Evolutionary conservation across 106 monocot species (phyloP).

Genomic region (Cymbidium sinense): DNA sequence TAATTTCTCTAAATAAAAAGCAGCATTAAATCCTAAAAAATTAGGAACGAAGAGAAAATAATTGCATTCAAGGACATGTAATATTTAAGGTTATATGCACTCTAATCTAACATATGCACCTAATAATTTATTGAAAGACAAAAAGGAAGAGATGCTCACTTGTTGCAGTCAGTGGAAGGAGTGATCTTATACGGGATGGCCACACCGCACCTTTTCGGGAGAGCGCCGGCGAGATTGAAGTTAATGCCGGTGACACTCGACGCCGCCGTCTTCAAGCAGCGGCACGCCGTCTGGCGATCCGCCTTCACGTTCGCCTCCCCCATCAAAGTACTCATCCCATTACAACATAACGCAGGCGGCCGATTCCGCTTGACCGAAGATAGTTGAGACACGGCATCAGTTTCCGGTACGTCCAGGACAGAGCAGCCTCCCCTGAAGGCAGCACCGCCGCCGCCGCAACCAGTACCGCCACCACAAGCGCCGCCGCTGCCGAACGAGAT

Average conservation of each 20-base stretch:
- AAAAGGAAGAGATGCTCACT: conserved; percentile 24
- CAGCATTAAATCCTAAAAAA: too few species aligned
- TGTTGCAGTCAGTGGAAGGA: conserved; percentile 35
- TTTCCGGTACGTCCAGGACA: conserved; percentile 6
- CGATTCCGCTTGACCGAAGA: not conserved
- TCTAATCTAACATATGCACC: too few species aligned
- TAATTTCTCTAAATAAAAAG: too few species aligned
- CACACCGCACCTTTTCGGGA: conserved; percentile 29
- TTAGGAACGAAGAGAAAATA: too few species aligned
- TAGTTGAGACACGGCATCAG: conserved; percentile 19
- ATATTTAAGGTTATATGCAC: too few species aligned
- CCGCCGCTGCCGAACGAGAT: not conserved
- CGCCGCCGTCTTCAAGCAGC: conserved; percentile 15
- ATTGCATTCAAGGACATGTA: too few species aligned
- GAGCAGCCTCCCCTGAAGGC: not conserved
- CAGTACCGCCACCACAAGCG: not conserved
- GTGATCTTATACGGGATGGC: conserved; percentile 20
- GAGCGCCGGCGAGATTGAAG: not conserved
- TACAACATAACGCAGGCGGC: conserved; percentile 3
- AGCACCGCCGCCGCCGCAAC: not conserved
- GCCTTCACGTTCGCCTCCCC: conserved; percentile 3
- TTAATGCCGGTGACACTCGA: not conserved
- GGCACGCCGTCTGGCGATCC: conserved; percentile 18
- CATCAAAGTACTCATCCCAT: conserved; percentile 10
- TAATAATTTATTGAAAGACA: too few species aligned